Evolutionary conservation across 352 stramenopile genomes (phyloP), one percentile per base, ranked within the genome.

Genomic region (Phytophthora cajani): DNA sequence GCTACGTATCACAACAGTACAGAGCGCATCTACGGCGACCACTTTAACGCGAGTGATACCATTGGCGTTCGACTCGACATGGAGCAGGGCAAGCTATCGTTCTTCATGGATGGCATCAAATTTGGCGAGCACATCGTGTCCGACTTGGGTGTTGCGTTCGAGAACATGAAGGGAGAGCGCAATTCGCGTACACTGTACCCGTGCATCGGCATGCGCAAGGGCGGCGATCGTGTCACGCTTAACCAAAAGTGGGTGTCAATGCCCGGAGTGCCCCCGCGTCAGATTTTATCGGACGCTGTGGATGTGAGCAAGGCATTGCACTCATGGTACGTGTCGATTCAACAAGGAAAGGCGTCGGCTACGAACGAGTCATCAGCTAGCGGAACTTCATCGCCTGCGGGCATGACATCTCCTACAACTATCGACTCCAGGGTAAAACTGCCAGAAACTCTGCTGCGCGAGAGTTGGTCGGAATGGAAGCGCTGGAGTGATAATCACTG

Each of bases 111-210:
- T 74, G 97, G 97, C 19, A 95, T 99, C 54, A 99, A 99, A 77
- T 99, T 99, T 84, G 97, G 97, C n/a, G 97, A 99, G 75, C 97
- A 99, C 69, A 98, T 99, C 60, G 85, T 99, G 33, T 98, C 97
- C 56, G 97, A 99, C 77, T 82, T 99, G 17, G 98, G 98, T 16
- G 97, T 98, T 68, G 97, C 98, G 3, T 99, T 99, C 74, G 95
- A 99, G 59, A 97, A 97, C 51, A 87, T 97, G 67, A 96, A 97
- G 76, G 79, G 76, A 25, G 90, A 93, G 59, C 81, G 88, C 10
- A 91, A 87, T 50, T 86, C 88, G 27, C 91, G 90, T 33, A 97
- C 96, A 21, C 78, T 99, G 44, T 99, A 96, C 75, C 97, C 97
- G 53, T 98, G 98, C 64, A 98, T 99, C 66, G 97, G 97, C 49